Evolutionary conservation across 2,329 filamentous ascomycete genomes (phyloP), one percentile per base, ranked within the genome.

Genomic region (Ophiostoma novo-ulmi): DNA sequence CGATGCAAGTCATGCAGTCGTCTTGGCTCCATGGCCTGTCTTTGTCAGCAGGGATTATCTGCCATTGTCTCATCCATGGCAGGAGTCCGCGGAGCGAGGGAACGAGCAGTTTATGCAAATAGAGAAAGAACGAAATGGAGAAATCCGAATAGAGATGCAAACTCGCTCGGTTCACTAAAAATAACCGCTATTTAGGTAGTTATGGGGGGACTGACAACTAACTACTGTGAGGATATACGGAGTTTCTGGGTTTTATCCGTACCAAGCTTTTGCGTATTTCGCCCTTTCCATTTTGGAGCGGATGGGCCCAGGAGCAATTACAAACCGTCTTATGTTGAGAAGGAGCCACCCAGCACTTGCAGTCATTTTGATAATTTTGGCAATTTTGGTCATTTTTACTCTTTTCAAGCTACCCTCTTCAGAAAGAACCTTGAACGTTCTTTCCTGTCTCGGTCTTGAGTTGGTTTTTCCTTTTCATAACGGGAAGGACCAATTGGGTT

Each of bases 301-400:
- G 22, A 26, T 31, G 22, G 52, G 44, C 11, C 4, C 52, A 39
- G 70, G 70, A 52, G 22, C 66, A 70, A 70, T 55, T 67, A 70
- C 70, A 36, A 39, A 65, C 70, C 70, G 70, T 70, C 70, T 70
- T 70, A 70, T 64, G 61, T 36, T 26, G 52, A 26, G 69, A 41
- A 68, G 69, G 48, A 38, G 63, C 64, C 13, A 44, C 13, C 13
- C 17, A n/a, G 13, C 39, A 44, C 48, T 58, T 5, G 22, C 22
- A 22, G n/a, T 48, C 44, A 20, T n/a, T 20, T 14, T 44, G 13
- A 14, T 1, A 5, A 31, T 44, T 44, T 14, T 44, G 13, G 41
- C 13, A 5, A 31, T 44, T 44, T 44, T 17, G 13, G 41, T 17
- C 3, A 44, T 14, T 17, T 17, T 17, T 41, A 11, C 22, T 26